Conservation (phyloP, 352 stramenopile genomes). For the Thraustochytrium sp. region DNA sequence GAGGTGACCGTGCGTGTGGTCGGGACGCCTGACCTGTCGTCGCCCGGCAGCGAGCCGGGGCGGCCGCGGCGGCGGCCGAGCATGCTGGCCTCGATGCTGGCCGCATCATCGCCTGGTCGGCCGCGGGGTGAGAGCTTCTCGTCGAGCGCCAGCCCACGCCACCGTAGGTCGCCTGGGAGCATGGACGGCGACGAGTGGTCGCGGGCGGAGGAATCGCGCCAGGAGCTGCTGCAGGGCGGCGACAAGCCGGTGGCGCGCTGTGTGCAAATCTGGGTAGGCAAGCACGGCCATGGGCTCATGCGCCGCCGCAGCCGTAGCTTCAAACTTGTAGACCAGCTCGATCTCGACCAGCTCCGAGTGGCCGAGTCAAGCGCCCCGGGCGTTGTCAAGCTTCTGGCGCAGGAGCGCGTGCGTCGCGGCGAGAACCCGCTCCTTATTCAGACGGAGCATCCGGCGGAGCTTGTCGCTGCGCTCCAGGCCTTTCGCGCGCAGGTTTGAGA, state of each 20-base stretch:
- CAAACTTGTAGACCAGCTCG: neutral
- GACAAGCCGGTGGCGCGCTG: neutral
- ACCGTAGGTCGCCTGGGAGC: too few relatives aligned
- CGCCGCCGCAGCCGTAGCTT: neutral
- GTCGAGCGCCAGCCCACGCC: too few relatives aligned
- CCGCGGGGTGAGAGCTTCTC: neutral
- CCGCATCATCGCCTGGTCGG: neutral
- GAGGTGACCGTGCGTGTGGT: neutral
- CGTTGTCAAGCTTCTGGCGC: neutral
- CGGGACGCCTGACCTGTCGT: neutral
- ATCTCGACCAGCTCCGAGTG: neutral
- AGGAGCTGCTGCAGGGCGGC: neutral
- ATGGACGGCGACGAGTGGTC: too few relatives aligned
- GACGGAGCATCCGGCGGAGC: neutral
- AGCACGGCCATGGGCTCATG: neutral
- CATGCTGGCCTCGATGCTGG: neutral
- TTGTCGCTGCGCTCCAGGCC: neutral
- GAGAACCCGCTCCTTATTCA: neutral
- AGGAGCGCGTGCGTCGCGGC: neutral
- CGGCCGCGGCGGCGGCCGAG: neutral
- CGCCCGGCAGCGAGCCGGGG: neutral
- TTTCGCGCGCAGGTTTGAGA: neutral
- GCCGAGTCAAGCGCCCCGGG: neutral
- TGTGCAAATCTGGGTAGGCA: neutral
- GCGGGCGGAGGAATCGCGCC: too few relatives aligned